Conservation (phyloP, 2,329 filamentous ascomycete species). For the Colletotrichum gigasporum region DNA sequence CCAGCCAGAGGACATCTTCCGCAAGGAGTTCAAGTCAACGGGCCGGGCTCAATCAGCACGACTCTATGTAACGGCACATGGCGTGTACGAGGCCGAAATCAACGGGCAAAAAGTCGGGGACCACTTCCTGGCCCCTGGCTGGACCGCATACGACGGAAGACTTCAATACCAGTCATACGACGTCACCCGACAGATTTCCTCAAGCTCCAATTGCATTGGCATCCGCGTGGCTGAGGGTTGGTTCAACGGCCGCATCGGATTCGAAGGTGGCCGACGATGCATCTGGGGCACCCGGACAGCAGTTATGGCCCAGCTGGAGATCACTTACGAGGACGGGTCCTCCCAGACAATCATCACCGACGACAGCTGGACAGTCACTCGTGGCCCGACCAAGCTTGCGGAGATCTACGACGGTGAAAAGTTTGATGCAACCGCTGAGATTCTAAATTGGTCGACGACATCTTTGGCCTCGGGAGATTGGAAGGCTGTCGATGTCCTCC, state of each 20-base stretch:
- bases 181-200: slow-evolving; percentile 50
- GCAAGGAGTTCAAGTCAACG: slow-evolving; percentile 43
- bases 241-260: slow-evolving; percentile 45
- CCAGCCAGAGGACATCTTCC: slow-evolving; percentile 38
- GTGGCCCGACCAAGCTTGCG: slow-evolving; percentile 20
- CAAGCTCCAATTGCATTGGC: slow-evolving; percentile 46
- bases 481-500: neutral
- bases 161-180: slow-evolving; percentile 64
- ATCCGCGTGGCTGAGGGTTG: slow-evolving; percentile 56
- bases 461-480: neutral
- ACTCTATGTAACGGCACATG: slow-evolving; percentile 56
- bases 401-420: slow-evolving; percentile 33
- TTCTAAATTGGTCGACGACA: slow-evolving; percentile 4
- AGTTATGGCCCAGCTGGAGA: neutral
- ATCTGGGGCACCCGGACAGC: slow-evolving; percentile 35
- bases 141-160: slow-evolving; percentile 59
- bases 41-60: slow-evolving; percentile 44
- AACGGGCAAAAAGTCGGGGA: slow-evolving; percentile 54
- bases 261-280: slow-evolving; percentile 33
- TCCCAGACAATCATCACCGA: neutral
- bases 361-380: neutral
- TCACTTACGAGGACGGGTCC: slow-evolving; percentile 8
- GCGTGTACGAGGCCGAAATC: slow-evolving; percentile 56
- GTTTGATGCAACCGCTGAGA: slow-evolving; percentile 23
- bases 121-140: slow-evolving; percentile 58